Evolutionary conservation across 164 flowering plant species (phyloP), one percentile per base, ranked within the genome.

Genomic region (Umbilicus rupestris): DNA sequence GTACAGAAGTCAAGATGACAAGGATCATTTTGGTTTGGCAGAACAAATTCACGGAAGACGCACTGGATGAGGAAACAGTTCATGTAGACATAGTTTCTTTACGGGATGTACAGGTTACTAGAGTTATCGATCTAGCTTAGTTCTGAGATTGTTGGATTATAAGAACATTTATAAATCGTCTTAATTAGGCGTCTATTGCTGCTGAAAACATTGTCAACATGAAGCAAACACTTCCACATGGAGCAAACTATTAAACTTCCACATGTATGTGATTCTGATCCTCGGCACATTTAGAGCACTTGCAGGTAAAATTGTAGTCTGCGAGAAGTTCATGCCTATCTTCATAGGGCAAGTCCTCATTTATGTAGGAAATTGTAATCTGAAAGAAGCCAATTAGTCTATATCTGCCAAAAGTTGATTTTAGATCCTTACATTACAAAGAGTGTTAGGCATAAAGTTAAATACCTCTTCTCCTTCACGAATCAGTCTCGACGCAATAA

Each of bases 361-460:
- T 95, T 37, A 94, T 90, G 67, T 94, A 94, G 45, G 99, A 94
- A 70, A 94, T 89, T 14, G 96, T 91, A 49, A 91, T 75, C 99
- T 94, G 86, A 55, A 78, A 78, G 47, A 52, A 52, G 10, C 16
- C 17, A 52, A 52, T 5, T 26, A 52, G 31, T 28, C 31, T 3
- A 1, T 52, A 26, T 28, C 26, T 7, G 16, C 31, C 31, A 11
- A 26, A n/a, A n/a, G n/a, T 42, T 28, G 20, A 1, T 8, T 52
- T 10, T 52, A 52, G 17, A 52, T 52, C 30, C 16, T 26, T 26
- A 14, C 5, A 14, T 52, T 9, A 24, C 59, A 52, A 26, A 24
- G 26, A 10, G 31, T 4, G 3, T 19, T 30, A 55, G 11, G 11
- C 24, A 64, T 41, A 17, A 20, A 47, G 57, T 9, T 29, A 45